Base-by-base conservation (phyloP, 805 yeast species). In the Monosporozyma unispora region DNA sequence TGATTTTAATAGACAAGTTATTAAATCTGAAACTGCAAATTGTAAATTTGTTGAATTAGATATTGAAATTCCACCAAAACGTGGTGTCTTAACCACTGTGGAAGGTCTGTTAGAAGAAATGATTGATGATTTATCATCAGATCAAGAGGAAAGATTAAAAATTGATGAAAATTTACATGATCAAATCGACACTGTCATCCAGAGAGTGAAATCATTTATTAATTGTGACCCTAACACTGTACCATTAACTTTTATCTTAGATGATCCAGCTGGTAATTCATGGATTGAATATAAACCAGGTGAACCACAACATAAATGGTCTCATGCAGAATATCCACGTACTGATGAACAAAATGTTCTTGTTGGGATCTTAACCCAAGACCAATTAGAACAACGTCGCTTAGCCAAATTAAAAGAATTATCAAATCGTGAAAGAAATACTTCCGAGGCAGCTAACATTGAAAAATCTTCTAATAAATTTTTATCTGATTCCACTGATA, bases 251-350 rank as follows among this genome's bases (percentile, higher is more conserved):
- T 76, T 91, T 45, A 73, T 76, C 22, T 70, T 88, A 10, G 96
- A 90, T 66, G 99, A 93, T 67, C 97, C 99, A 27, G 79, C 96
- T 1, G 99, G 99, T 14, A 93, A 93, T 71, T 91, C 98, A 4
- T 93, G 97, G 96, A 81, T 93, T 48, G 96, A 87, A 63, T 87
- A 76, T 65, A 68, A 78, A 52, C 96, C 96, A 18, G 90, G 87
- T 52, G 96, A 88, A 64, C 76, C 95, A 4, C 73, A 84, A 35
- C 95, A 87, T 68, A 88, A 90, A 67, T 91, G 96, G 96, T 77
- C 93, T 23, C 84, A 81, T 67, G 73, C 76, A 31, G 90, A 87
- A 60, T 93, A 90, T 65, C 69, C 76, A 57, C 80, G 99, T 68
- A 79, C 93, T 1, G 88, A 87, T 42, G 95, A 87, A 55, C 98